Conservation (phyloP, 2,329 filamentous ascomycete species). For the Alternaria sp. region DNA sequence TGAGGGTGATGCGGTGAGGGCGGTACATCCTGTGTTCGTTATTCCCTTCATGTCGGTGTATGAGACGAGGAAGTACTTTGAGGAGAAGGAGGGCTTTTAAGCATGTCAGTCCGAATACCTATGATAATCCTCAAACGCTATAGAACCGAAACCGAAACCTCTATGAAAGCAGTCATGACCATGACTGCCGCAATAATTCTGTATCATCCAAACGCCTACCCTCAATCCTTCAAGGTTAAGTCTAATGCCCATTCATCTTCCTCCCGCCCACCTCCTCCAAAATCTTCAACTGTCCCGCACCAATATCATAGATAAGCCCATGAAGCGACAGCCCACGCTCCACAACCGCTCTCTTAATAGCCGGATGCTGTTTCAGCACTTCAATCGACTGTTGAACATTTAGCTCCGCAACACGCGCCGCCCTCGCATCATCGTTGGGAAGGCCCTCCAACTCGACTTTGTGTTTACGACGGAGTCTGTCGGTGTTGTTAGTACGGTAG, state of each 20-base stretch:
- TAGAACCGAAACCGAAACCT: background rate
- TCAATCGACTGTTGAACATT: slow-evolving; percentile 75
- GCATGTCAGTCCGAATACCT: too few species aligned
- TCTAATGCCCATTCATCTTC: slow-evolving; percentile 12
- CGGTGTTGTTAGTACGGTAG: background rate
- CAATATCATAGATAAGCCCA: slow-evolving; percentile 76
- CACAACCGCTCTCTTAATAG: slow-evolving; percentile 72
- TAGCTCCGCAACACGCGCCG: slow-evolving; percentile 72
- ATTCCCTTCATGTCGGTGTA: slow-evolving; percentile 75
- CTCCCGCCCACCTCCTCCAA: slow-evolving; percentile 47
- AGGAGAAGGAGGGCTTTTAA: slow-evolving; percentile 56
- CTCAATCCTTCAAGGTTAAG: rapidly evolving
- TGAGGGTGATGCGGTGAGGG: slow-evolving; percentile 70
- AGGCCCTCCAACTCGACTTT: slow-evolving; percentile 57
- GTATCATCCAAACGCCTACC: background rate
- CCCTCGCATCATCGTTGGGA: slow-evolving; percentile 54
- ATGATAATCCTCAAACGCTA: background rate
- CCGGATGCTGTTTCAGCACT: slow-evolving; percentile 70
- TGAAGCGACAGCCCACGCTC: slow-evolving; percentile 76
- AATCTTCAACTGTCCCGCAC: slow-evolving; percentile 60
- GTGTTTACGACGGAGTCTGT: slow-evolving; percentile 59
- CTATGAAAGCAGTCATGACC: background rate
- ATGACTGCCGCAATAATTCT: background rate
- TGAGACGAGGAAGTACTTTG: slow-evolving; percentile 69
- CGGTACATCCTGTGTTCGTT: slow-evolving; percentile 84